Conservation (phyloP, 2,329 filamentous ascomycete species). For the Ophiostoma perfectum region DNA sequence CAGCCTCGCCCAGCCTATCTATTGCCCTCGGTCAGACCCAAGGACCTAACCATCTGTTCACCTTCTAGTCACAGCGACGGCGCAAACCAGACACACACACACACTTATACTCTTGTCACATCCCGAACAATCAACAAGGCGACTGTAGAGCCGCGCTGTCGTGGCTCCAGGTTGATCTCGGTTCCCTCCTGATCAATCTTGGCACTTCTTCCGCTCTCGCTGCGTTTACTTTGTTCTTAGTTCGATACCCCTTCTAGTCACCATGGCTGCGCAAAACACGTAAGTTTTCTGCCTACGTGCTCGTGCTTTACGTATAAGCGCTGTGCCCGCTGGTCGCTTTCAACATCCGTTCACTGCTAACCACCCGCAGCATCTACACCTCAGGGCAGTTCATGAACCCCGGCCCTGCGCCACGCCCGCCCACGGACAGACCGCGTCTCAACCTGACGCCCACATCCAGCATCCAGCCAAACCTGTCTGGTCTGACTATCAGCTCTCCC, state of each 20-base stretch:
- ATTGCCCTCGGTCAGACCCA: neutral
- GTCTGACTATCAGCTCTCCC: constrained; percentile 64
- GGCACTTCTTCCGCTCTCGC: neutral
- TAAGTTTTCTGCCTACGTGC: neutral
- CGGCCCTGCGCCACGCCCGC: constrained; percentile 86
- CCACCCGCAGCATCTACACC: constrained; percentile 47
- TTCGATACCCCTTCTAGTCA: constrained; percentile 12
- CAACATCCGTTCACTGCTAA: neutral
- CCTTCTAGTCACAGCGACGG: neutral
- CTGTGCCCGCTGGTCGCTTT: neutral
- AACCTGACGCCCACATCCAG: constrained; percentile 71
- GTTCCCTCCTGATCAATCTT: neutral
- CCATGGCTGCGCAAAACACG: constrained; percentile 15
- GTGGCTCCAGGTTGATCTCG: constrained; percentile 15
- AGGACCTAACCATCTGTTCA: neutral
- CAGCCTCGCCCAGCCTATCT: neutral
- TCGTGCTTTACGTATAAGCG: too few relatives aligned
- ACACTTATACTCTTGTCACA: neutral
- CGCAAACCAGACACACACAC: neutral
- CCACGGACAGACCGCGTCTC: constrained; percentile 74
- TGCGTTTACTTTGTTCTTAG: neutral
- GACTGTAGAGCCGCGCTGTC: constrained; percentile 14
- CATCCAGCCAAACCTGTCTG: constrained; percentile 71
- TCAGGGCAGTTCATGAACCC: constrained; percentile 87
- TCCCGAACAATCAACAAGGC: constrained; percentile 4